phyloP scores from a whole-genome alignment of 2,329 filamentous ascomycete species.

The Fusarium sororula region DNA sequence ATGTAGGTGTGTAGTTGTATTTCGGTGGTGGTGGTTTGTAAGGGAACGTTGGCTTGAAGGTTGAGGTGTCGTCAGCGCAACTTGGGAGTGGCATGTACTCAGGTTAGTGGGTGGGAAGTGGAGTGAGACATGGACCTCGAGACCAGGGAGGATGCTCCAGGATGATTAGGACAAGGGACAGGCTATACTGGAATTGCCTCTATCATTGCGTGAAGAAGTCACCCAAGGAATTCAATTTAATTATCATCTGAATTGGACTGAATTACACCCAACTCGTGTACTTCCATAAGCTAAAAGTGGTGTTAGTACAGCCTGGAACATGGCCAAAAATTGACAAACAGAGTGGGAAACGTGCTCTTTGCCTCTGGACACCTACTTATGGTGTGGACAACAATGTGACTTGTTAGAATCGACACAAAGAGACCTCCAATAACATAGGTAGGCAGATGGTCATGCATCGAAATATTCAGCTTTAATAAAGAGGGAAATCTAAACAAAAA shows the following conservation, averaged over 20 bases:
- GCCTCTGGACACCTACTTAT: not conserved
- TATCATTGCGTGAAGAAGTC: not conserved
- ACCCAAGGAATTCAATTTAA: not conserved
- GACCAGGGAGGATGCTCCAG: not conserved
- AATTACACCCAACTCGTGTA: not conserved
- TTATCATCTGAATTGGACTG: not conserved
- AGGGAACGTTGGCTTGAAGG: constrained; percentile 18
- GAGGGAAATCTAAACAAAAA: constrained; percentile 6
- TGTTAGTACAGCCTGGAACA: not conserved
- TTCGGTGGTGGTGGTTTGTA: constrained; percentile 9
- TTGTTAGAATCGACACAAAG: not conserved
- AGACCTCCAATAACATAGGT: not conserved
- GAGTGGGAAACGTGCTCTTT: not conserved
- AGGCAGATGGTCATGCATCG: not conserved
- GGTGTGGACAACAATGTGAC: not conserved
- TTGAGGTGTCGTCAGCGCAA: constrained; percentile 33
- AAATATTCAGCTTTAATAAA: not conserved
- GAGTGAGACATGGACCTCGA: constrained; percentile 3
- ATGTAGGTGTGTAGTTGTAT: not conserved
- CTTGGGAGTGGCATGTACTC: constrained; percentile 18
- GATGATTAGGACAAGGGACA: not conserved
- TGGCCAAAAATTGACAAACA: not conserved
- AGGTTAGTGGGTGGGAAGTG: constrained; percentile 16
- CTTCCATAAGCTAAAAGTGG: not conserved
- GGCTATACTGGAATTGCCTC: not conserved